Conservation (phyloP, 1,139 yeast genomes). For the Yamadazyma atmosphaerica region DNA sequence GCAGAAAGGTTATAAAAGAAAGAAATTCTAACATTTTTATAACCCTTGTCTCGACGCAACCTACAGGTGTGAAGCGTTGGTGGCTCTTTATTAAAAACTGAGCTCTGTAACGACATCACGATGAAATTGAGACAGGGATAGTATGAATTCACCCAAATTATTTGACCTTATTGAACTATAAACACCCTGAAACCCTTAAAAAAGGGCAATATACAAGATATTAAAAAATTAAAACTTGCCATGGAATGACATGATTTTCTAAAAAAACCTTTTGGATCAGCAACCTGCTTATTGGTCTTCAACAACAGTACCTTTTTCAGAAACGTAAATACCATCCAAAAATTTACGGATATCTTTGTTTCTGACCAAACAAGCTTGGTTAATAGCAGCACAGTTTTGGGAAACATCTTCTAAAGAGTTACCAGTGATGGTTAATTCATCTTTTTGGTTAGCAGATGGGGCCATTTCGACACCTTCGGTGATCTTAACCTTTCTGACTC, state of each 20-base stretch:
- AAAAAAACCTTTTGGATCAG: conserved; percentile 1
- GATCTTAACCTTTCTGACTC: conserved; percentile 83
- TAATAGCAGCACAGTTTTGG: conserved; percentile 97
- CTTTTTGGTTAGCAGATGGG: conserved; percentile 84
- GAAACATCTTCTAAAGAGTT: conserved; percentile 98
- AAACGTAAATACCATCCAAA: conserved; percentile 99
- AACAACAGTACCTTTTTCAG: conserved; percentile 88
- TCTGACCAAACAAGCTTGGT: conserved; percentile 98
- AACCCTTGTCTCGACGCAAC: conserved; percentile 14
- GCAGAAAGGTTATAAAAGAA: conserved; percentile 6
- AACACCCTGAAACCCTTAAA: conserved; percentile 19
- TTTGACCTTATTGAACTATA: conserved; percentile 32
- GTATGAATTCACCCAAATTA: conserved; percentile 25
- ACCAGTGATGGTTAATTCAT: conserved; percentile 89
- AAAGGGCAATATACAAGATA: conserved; percentile 10
- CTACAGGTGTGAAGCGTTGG: conserved; percentile 23
- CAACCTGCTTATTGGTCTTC: conserved; percentile 52
- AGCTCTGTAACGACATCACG: conserved; percentile 51
- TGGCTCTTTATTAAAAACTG: conserved; percentile 59
- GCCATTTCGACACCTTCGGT: conserved; percentile 88
- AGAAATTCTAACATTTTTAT: conserved; percentile 3
- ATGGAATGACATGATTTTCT: conserved; percentile 4
- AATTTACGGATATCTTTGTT: conserved; percentile 99
- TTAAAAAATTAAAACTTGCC: conserved; percentile 1
- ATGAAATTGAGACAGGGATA: conserved; percentile 37